Conservation (phyloP, 768 basidiomycete species). For the Tulasnella sp. region DNA sequence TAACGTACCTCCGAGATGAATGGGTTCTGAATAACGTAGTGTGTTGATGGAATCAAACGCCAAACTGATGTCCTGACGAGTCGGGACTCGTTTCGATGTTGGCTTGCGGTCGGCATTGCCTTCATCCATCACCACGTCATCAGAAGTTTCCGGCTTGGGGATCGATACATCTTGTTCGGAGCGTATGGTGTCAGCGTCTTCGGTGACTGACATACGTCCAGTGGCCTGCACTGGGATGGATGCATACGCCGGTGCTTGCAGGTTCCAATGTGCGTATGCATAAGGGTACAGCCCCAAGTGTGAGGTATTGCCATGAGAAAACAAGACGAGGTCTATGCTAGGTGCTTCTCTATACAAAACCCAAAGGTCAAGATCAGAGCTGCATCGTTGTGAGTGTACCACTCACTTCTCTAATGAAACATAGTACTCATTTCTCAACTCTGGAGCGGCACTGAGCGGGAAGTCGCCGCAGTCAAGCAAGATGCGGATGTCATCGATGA, state of each 20-base stretch:
- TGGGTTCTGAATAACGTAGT: conserved; percentile 88
- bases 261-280: conserved; percentile 75
- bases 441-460: conserved; percentile 55
- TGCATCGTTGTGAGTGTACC: neutral
- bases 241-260: conserved; percentile 85
- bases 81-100: conserved; percentile 64
- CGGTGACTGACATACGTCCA: conserved; percentile 81
- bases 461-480: conserved; percentile 88
- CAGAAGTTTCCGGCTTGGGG: conserved; percentile 20
- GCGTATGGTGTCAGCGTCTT: conserved; percentile 73
- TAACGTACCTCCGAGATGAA: conserved; percentile 75
- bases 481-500: conserved; percentile 88
- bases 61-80: conserved; percentile 74
- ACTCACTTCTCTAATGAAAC: conserved; percentile 55
- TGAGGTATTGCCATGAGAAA: conserved; percentile 85
- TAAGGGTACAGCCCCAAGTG: conserved; percentile 91
- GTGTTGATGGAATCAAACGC: conserved; percentile 89
- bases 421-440: conserved; percentile 48
- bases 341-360: conserved; percentile 36
- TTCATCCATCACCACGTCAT: conserved; percentile 24
- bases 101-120: conserved; percentile 25
- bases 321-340: conserved; percentile 75
- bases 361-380: neutral
- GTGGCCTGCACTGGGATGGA: conserved; percentile 93
- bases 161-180: conserved; percentile 52